phyloP scores from a whole-genome alignment of 495 filamentous ascomycete genomes.

The Penicillium soppii region DNA sequence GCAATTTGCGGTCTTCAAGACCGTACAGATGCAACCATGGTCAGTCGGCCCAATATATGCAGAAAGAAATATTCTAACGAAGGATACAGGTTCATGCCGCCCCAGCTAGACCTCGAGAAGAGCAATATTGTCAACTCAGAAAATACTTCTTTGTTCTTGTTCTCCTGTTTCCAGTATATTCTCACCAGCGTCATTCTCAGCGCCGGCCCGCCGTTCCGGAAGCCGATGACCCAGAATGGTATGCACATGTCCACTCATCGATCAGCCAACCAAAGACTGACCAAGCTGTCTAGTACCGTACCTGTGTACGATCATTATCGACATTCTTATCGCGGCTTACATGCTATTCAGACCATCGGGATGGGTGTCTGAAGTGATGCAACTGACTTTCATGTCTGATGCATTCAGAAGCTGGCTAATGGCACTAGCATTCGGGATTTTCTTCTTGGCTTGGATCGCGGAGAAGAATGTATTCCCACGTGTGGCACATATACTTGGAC shows the following conservation, averaged over 20 bases:
- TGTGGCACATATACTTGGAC: constrained; percentile 68
- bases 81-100: constrained; percentile 69
- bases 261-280: background rate
- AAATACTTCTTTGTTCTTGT: constrained; percentile 84
- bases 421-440: constrained; percentile 62
- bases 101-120: constrained; percentile 67
- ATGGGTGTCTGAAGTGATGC: constrained; percentile 74
- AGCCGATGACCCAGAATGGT: constrained; percentile 79
- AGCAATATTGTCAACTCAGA: constrained; percentile 87
- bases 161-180: constrained; percentile 94
- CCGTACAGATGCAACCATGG: constrained; percentile 77
- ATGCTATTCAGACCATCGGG: constrained; percentile 73
- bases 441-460: constrained; percentile 63
- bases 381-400: constrained; percentile 72
- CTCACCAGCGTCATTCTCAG: constrained; percentile 83
- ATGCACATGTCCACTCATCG: constrained; percentile 26
- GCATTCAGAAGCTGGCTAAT: constrained; percentile 72
- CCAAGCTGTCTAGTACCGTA: constrained; percentile 58
- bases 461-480: constrained; percentile 70
- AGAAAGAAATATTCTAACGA: constrained; percentile 6
- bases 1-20: constrained; percentile 70
- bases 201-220: constrained; percentile 85
- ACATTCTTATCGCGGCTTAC: constrained; percentile 64
- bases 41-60: constrained; percentile 27
- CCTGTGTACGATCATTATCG: constrained; percentile 68